Evolutionary conservation across 2,329 filamentous ascomycete genomes (phyloP), one percentile per base, ranked within the genome.

Genomic region (Paraconiothyrium sp.): DNA sequence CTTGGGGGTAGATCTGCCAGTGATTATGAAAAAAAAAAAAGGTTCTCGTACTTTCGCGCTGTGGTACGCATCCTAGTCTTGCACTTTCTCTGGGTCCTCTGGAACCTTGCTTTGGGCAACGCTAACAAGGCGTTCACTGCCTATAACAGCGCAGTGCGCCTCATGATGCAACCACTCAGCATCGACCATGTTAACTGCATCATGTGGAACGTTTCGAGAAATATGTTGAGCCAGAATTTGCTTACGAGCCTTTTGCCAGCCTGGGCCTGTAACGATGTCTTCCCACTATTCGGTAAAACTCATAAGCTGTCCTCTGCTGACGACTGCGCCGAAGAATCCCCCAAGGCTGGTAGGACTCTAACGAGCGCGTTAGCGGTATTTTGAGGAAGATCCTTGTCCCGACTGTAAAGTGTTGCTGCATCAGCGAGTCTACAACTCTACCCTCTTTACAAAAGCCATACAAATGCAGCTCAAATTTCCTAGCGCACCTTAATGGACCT

Each of bases 241-340:
- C 56, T 72, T 72, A 9, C 84, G 80, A 30, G 78, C 75, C 16
- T 66, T 63, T 64, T 84, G 82, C 86, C 85, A 88, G 4, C 84
- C 84, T 2, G 68, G 68, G 20, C 56, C 58, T 20, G 54, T 35
- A 14, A 63, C 64, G 4, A 81, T 73, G n/a, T 71, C 72, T 72
- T 72, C 72, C 37, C 62, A 68, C 77, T 80, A 87, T 54, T 80
- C 76, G 20, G 20, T 20, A 20, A 20, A 20, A 20, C 20, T 20
- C 20, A 20, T 20, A 20, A 20, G 20, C 20, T 20, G 27, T 30
- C 27, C 74, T 58, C 81, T 90, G 73, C 77, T 90, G 5, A 86
- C 84, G 0, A 87, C 84, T 59, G 79, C 78, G 13, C 86, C 87
- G 1, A 71, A 87, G 54, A 88, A 88, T 69, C 80, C 67, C 30